These are phyloP conservation scores for Ascocoryne sarcoides DNA, from an alignment of 2,329 filamentous ascomycete species.

Conservation along the genomic window DNA sequence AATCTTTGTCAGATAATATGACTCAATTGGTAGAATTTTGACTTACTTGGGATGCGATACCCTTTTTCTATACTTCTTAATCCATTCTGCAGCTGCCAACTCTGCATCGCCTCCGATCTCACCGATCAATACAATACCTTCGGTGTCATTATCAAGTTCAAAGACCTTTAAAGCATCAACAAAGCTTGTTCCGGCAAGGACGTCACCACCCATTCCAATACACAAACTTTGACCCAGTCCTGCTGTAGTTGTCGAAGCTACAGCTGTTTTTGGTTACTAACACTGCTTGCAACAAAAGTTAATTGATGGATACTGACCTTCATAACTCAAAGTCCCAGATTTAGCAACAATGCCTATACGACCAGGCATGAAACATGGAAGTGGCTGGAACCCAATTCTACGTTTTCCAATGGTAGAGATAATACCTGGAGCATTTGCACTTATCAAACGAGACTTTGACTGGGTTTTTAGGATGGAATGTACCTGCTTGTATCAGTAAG, in stretches of 20 bases:
- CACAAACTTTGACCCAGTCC: conserved; percentile 65
- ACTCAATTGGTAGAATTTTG: neutral
- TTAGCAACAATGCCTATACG: conserved; percentile 64
- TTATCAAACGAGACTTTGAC: conserved; percentile 59
- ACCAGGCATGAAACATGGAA: conserved; percentile 62
- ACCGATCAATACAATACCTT: conserved; percentile 59
- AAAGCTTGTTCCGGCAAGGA: conserved; percentile 65
- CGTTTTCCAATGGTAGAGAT: conserved; percentile 63
- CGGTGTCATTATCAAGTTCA: conserved; percentile 55
- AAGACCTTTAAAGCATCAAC: conserved; percentile 60
- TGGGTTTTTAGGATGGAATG: conserved; percentile 61
- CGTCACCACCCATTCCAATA: conserved; percentile 66
- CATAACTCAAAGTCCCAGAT: conserved; percentile 67
- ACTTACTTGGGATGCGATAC: conserved; percentile 53
- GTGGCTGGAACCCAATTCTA: conserved; percentile 66
- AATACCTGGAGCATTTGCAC: conserved; percentile 66
- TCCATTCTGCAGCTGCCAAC: conserved; percentile 64
- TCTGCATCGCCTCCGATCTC: conserved; percentile 60
- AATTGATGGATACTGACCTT: conserved; percentile 32
- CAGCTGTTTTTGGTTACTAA: conserved; percentile 37
- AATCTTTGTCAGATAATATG: neutral
- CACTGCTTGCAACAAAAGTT: too few species aligned
- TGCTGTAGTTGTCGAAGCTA: conserved; percentile 59
- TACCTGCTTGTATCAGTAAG: conserved; percentile 36
- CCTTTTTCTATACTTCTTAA: conserved; percentile 52